Percentiles rank a stretch among this genome's conserved stretches.
phyloP scores from a whole-genome alignment of 2,329 filamentous ascomycete species.

The Eutypella sp. region DNA sequence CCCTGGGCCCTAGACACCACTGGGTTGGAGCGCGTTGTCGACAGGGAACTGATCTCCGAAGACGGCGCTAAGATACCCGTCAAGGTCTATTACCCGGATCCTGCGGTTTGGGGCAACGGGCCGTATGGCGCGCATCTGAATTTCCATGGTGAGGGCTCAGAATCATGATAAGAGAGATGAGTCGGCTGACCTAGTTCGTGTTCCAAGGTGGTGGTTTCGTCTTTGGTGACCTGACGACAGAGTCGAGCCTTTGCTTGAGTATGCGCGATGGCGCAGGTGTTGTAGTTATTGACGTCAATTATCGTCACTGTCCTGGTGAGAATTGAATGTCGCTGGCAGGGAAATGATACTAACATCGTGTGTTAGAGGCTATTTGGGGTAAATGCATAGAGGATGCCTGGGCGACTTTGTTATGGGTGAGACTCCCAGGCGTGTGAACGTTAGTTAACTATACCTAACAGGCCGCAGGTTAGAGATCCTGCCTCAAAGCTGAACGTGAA shows the following conservation, averaged over 20 bases:
- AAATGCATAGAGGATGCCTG: conserved; percentile 33
- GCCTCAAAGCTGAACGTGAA: conserved; percentile 25
- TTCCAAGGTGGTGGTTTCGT: conserved; percentile 34
- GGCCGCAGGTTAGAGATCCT: conserved; percentile 20
- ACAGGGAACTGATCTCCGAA: conserved; percentile 21
- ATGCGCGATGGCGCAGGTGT: conserved; percentile 33
- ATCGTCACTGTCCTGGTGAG: conserved; percentile 34
- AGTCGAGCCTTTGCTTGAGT: conserved; percentile 29
- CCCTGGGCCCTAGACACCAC: conserved; percentile 24
- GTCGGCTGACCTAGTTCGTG: background rate
- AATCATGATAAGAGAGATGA: background rate
- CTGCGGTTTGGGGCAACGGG: conserved; percentile 21
- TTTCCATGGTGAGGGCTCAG: conserved; percentile 24
- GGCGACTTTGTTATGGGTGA: conserved; percentile 32
- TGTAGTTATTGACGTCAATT: conserved; percentile 34
- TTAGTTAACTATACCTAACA: background rate
- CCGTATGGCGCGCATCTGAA: conserved; percentile 31
- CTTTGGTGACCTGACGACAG: conserved; percentile 27
- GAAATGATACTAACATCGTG: background rate
- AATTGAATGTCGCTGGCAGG: too few species aligned
- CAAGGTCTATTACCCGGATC: conserved; percentile 29
- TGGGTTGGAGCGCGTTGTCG: conserved; percentile 22
- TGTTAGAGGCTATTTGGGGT: conserved; percentile 30
- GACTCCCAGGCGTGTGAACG: background rate
- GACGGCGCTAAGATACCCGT: conserved; percentile 26